A percentile compares a stretch with the other conserved stretches of the same genome.
Evolutionary conservation across 208 protist species (phyloP).

Genomic region (Leishmania arabica): DNA sequence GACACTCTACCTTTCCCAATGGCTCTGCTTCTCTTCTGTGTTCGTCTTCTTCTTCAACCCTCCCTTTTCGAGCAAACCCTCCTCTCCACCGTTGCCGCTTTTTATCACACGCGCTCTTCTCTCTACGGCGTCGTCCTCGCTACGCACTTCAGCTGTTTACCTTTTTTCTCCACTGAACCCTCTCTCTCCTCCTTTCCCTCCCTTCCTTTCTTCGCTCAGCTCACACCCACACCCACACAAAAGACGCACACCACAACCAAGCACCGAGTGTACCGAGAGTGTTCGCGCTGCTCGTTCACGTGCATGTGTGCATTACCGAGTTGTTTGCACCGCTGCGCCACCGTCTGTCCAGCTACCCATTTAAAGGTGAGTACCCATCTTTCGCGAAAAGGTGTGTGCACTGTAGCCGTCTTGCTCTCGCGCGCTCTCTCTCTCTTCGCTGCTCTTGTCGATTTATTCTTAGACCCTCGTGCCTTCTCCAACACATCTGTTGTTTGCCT

Average conservation of each 20-base stretch:
- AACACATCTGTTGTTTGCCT: background rate
- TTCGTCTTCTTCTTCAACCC: background rate
- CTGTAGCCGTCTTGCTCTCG: background rate
- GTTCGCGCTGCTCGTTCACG: background rate
- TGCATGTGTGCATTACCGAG: constrained; percentile 2
- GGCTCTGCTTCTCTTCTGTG: background rate
- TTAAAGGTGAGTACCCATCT: background rate
- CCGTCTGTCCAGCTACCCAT: background rate
- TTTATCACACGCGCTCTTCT: background rate
- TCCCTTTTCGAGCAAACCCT: background rate
- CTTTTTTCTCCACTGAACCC: constrained; percentile 1
- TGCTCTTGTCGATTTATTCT: constrained; percentile 9
- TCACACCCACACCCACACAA: background rate
- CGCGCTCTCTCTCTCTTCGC: background rate
- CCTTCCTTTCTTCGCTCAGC: background rate
- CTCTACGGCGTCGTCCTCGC: background rate
- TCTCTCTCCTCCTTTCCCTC: background rate
- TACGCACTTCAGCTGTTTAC: background rate
- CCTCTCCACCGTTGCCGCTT: background rate
- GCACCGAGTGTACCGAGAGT: background rate
- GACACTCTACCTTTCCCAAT: background rate
- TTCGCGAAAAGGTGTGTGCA: background rate
- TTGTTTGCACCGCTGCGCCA: background rate
- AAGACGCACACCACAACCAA: background rate
- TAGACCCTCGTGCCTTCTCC: background rate